Conservation (phyloP, 495 filamentous ascomycete genomes). For the Penicillium atrosanguineum region DNA sequence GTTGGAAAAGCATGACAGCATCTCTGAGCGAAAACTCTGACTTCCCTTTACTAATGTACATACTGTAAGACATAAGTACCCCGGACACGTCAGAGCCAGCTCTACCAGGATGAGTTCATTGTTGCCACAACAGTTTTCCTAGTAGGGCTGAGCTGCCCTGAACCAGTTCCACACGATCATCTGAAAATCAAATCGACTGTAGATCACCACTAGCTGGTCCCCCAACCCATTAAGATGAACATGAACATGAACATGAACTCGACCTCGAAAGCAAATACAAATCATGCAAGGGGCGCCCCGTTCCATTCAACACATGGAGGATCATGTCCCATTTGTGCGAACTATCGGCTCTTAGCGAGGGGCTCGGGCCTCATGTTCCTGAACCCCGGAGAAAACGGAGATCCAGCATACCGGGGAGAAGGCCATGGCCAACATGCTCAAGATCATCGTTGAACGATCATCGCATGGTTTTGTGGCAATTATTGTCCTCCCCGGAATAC, state of each 20-base stretch:
- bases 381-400: neutral
- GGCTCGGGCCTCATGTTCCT: conserved; percentile 8
- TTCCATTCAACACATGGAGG: neutral
- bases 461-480: no score
- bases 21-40: neutral
- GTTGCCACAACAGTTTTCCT: neutral
- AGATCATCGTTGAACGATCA: no score
- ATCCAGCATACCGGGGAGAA: neutral
- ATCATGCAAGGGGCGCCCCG: neutral
- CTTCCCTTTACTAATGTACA: no score
- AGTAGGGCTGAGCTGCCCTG: neutral
- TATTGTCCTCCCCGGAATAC: no score
- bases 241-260: no score
- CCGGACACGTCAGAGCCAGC: neutral
- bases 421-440: neutral
- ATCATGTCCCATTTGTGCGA: neutral
- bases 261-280: neutral
- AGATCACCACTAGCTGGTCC: neutral
- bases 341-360: conserved; percentile 2
- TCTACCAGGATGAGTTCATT: neutral
- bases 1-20: neutral
- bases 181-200: neutral
- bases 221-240: no score
- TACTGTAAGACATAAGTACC: neutral
- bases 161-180: neutral